Evolutionary conservation across 352 stramenopile genomes (phyloP).

Genomic region (Pythium aphanidermatum): DNA sequence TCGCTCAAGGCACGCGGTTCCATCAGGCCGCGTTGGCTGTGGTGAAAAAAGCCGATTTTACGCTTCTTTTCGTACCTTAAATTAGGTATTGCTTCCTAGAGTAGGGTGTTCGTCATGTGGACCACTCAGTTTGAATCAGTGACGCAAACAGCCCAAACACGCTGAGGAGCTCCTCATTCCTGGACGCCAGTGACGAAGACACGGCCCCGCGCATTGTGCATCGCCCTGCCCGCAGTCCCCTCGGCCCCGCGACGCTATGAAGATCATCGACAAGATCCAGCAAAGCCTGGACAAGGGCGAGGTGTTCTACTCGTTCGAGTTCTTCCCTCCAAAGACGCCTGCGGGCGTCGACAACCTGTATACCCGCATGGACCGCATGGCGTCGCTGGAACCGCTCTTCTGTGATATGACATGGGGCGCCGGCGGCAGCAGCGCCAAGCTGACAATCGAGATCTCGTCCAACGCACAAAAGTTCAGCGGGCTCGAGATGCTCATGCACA

Average conservation of each 20-base stretch:
- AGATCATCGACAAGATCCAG: constrained; percentile 85
- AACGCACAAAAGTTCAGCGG: constrained; percentile 91
- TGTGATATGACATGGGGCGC: constrained; percentile 99
- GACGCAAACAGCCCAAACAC: constrained; percentile 15
- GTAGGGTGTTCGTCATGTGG: constrained; percentile 6
- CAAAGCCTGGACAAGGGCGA: constrained; percentile 47
- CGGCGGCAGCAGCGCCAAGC: constrained; percentile 93
- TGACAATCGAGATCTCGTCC: constrained; percentile 93
- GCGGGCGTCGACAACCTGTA: constrained; percentile 97
- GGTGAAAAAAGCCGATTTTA: constrained; percentile 17
- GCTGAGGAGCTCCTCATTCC: neutral
- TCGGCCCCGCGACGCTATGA: constrained; percentile 59
- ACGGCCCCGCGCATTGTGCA: too few species aligned
- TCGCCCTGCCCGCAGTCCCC: too few species aligned
- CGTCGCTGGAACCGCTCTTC: constrained; percentile 92
- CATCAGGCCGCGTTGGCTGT: too few species aligned
- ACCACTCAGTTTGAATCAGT: constrained; percentile 22
- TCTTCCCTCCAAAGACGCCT: constrained; percentile 97
- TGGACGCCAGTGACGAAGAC: too few species aligned
- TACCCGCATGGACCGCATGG: constrained; percentile 96
- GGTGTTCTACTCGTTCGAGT: constrained; percentile 97
- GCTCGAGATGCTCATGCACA: constrained; percentile 93
- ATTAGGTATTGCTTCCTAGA: neutral
- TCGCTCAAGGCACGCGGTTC: constrained; percentile 1
- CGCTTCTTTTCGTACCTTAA: neutral